A percentile compares a stretch with the other conserved stretches of the same genome.
Evolutionary conservation across 2,329 filamentous ascomycete genomes (phyloP).

Genomic region (Cladophialophora immunda): DNA sequence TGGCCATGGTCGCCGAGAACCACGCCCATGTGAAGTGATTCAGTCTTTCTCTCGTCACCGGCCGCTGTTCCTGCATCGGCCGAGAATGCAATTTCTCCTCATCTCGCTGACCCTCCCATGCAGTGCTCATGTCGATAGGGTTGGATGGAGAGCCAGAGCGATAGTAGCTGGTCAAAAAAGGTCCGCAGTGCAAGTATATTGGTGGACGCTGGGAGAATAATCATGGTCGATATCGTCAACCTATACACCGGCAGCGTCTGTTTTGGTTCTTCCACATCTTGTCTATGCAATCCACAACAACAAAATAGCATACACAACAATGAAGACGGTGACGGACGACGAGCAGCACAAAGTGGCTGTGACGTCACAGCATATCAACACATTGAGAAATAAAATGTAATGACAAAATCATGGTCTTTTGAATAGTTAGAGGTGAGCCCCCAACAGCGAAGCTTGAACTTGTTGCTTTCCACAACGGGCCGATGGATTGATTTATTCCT

Average conservation of each 20-base stretch:
- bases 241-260: neutral
- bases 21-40: conserved; percentile 63
- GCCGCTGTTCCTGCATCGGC: neutral
- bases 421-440: neutral
- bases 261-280: neutral
- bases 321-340: neutral
- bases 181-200: neutral
- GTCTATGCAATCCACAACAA: neutral
- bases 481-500: neutral
- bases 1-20: conserved; percentile 79
- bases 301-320: neutral
- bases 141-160: neutral
- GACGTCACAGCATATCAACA: neutral
- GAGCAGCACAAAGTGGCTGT: neutral
- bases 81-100: neutral
- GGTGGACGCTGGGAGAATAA: neutral
- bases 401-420: neutral
- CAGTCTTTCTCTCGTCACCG: neutral
- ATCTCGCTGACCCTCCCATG: neutral
- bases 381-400: no score
- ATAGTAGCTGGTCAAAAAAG: neutral
- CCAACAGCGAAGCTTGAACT: neutral
- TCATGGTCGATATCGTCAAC: neutral
- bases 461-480: neutral
- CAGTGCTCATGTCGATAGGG: neutral